A percentile compares a stretch with the other conserved stretches of the same genome.
phyloP scores from a whole-genome alignment of 116 monocot genomes.

The Thalassia testudinum region DNA sequence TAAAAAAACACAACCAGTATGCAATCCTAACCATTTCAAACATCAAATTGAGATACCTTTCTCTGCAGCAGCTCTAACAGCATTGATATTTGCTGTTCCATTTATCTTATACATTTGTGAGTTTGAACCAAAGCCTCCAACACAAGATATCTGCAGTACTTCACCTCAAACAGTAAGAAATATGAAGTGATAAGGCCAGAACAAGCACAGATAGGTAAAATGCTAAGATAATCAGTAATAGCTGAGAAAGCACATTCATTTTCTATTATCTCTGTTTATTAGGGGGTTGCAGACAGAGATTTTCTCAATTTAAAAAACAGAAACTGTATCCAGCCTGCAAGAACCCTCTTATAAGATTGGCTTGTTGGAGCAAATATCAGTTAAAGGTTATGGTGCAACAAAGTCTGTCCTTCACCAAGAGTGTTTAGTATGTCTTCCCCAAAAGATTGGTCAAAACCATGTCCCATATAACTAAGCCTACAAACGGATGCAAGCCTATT shows the following conservation, averaged over 20 bases:
- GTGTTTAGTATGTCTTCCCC: no score
- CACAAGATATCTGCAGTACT: constrained; percentile 77
- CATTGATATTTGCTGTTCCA: constrained; percentile 96
- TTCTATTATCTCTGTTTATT: neutral
- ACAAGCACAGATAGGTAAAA: neutral
- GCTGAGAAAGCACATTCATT: neutral
- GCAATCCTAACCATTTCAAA: neutral
- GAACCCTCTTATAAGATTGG: no score
- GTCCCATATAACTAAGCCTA: no score
- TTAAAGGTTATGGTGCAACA: no score
- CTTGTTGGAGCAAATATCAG: no score
- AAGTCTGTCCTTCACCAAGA: no score
- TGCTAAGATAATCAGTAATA: no score
- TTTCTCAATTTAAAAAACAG: no score
- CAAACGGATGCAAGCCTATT: no score
- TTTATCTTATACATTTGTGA: constrained; percentile 94
- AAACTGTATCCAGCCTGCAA: no score
- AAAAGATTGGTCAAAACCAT: no score
- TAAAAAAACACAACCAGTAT: neutral
- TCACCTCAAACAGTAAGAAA: neutral
- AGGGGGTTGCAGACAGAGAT: neutral
- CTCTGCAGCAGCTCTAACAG: constrained; percentile 80
- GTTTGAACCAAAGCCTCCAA: constrained; percentile 97
- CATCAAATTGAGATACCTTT: constrained; percentile 34
- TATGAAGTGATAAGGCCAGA: neutral